These are phyloP conservation scores for Cyberlindnera xishuangbannaensis DNA, from an alignment of 805 yeast genomes.

Conservation along the genomic window DNA sequence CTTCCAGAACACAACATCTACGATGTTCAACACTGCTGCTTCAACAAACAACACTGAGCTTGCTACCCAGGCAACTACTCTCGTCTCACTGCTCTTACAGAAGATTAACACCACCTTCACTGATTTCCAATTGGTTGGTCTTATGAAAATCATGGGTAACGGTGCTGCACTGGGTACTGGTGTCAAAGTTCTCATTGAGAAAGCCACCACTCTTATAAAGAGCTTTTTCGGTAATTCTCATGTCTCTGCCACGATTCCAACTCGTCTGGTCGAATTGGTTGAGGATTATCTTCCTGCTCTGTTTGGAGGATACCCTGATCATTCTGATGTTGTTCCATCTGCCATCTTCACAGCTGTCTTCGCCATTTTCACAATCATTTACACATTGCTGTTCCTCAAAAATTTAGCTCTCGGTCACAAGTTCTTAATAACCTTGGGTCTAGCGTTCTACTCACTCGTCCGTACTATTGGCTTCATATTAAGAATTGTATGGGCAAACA, in stretches of 20 bases:
- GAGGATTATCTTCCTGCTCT: conserved; percentile 38
- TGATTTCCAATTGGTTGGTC: conserved; percentile 20
- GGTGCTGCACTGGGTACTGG: conserved; percentile 27
- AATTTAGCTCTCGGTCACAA: conserved; percentile 53
- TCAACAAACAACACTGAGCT: conserved; percentile 9
- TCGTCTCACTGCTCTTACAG: conserved; percentile 14
- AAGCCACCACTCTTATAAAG: conserved; percentile 13
- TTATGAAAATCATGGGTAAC: conserved; percentile 17
- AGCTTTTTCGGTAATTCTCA: conserved; percentile 18
- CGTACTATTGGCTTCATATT: conserved; percentile 55
- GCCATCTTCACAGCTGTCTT: conserved; percentile 53
- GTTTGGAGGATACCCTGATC: conserved; percentile 58
- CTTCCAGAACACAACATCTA: conserved; percentile 21
- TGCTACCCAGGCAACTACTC: conserved; percentile 10
- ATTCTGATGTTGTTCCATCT: conserved; percentile 52
- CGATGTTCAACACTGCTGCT: conserved; percentile 16
- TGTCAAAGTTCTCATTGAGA: conserved; percentile 16
- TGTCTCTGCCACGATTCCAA: neutral
- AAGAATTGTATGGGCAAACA: conserved; percentile 53
- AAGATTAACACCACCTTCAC: conserved; percentile 20
- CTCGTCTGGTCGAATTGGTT: conserved; percentile 16
- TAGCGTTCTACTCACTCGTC: conserved; percentile 47
- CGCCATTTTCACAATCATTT: conserved; percentile 39
- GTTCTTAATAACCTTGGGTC: conserved; percentile 48
- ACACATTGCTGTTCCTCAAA: conserved; percentile 38